Base-by-base conservation (phyloP, 805 yeast genomes). In the Yarrowia sp. region DNA sequence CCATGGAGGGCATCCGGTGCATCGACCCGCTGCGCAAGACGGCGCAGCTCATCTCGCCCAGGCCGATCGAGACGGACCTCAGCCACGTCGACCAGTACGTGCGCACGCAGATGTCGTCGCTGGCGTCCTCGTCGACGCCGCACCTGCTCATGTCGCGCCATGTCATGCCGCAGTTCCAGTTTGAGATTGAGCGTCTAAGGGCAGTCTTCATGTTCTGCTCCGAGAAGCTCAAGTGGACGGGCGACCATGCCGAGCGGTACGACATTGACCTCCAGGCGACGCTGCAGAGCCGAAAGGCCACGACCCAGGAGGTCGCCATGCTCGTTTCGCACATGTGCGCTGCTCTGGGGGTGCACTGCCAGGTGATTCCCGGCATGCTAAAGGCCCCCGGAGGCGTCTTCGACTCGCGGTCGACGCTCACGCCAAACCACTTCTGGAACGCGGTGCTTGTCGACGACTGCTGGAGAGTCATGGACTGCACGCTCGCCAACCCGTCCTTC, bases 381-480 rank as follows among this genome's bases (percentile, higher is more conserved):
- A 90, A 92, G 70, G 82, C 85, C 24, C 96, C 97, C 8, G 84
- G 84, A 65, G 85, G 80, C 61, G 75, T 78, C 53, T 80, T 81
- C 64, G 82, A 77, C 63, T 46, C 67, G 1, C 67, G 66, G 10
- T 72, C 72, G n/a, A 63, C 68, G 0, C 81, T 78, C 65, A 74
- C 76, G n/a, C 71, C 85, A 35, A 90, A 91, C 68, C 99, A 94
- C 73, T 84, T 88, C 62, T 94, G 99, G 99, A 80, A 90, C 62
- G 84, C 96, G 1, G 84, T 91, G 1, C 72, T 87, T 33, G 73
- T 91, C 14, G 86, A 89, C 64, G 85, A 85, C 38, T 87, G 88
- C 70, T 91, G 92, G 83, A 78, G 93, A 64, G 79, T 94, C 64
- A 73, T 93, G 64, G 99, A 93, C 71, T 85, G 83, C 6, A 77